These are phyloP conservation scores for Solanum appendiculatum DNA, from an alignment of 257 asterid genomes.

Conservation along the genomic window DNA sequence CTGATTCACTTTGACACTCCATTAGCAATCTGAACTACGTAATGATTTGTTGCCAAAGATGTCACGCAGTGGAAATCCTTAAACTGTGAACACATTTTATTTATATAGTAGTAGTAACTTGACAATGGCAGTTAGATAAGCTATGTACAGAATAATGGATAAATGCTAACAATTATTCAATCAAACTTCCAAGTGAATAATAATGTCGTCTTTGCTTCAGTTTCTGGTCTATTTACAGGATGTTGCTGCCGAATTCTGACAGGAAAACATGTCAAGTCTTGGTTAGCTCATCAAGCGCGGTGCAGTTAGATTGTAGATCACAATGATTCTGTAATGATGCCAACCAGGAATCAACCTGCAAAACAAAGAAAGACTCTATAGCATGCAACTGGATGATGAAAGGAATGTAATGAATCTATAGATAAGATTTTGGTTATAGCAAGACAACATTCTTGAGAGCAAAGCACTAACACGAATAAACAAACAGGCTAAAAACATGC, in stretches of 20 bases:
- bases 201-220: neutral
- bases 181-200: neutral
- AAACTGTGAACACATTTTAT: neutral
- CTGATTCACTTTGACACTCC: neutral
- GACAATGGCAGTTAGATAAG: neutral
- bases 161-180: neutral
- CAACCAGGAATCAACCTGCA: slow-evolving; percentile 80
- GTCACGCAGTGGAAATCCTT: neutral
- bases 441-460: neutral
- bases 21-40: neutral
- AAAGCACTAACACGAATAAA: neutral
- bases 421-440: neutral
- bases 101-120: neutral
- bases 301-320: slow-evolving; percentile 25
- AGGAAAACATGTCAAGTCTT: neutral
- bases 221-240: neutral
- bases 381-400: neutral
- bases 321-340: slow-evolving; percentile 40
- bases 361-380: neutral
- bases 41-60: neutral
- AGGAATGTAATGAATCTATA: neutral
- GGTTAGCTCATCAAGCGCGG: slow-evolving; percentile 6
- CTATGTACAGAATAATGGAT: neutral
- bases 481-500: neutral
- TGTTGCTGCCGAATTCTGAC: neutral